A percentile compares a stretch with the other conserved stretches of the same genome.
Evolutionary conservation across 1,139 yeast species (phyloP).

Genomic region (Torulaspora globosa): DNA sequence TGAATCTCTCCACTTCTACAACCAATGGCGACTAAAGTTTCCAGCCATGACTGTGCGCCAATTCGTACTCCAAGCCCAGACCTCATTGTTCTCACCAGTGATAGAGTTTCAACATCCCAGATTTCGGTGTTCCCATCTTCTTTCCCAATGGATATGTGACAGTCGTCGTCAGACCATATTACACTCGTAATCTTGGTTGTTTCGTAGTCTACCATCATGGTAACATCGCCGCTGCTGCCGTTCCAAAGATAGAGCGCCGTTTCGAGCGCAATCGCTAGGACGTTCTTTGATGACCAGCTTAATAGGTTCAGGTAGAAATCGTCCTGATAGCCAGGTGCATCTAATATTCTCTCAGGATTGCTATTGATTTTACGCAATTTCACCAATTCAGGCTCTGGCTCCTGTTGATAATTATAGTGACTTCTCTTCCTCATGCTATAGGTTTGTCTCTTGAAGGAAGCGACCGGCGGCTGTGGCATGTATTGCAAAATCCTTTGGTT

Average conservation of each 20-base stretch:
- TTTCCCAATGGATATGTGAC: constrained; percentile 78
- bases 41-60: constrained; percentile 83
- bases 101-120: constrained; percentile 84
- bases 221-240: constrained; percentile 78
- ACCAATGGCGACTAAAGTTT: constrained; percentile 77
- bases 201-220: constrained; percentile 51
- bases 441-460: constrained; percentile 31
- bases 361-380: constrained; percentile 69
- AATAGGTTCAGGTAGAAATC: constrained; percentile 86
- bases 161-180: constrained; percentile 90
- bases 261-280: constrained; percentile 86
- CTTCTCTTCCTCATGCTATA: constrained; percentile 32
- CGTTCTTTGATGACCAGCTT: constrained; percentile 82
- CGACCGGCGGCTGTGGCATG: constrained; percentile 78
- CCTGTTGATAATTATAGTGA: constrained; percentile 28
- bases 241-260: constrained; percentile 88
- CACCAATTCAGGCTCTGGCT: constrained; percentile 27
- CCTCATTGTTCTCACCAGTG: constrained; percentile 72
- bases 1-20: constrained; percentile 77
- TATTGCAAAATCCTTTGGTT: constrained; percentile 82
- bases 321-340: constrained; percentile 92
- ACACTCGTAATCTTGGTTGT: constrained; percentile 58
- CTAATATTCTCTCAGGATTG: constrained; percentile 89
- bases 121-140: constrained; percentile 84
- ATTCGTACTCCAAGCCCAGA: constrained; percentile 69